Conservation (phyloP, 805 yeast genomes). For the Candida michaelii region DNA sequence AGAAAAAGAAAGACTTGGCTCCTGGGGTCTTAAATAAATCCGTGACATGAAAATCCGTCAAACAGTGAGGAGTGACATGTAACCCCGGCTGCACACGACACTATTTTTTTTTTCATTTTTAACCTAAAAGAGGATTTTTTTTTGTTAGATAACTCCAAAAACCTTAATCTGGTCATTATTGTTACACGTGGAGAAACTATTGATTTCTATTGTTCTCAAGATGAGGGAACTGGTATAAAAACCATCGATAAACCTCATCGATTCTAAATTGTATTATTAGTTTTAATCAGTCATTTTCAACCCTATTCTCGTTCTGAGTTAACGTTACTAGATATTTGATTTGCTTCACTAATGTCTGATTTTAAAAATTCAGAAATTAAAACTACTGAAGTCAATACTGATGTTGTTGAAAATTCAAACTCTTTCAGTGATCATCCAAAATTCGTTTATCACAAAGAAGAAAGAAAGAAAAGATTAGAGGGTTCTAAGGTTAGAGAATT, state of each 20-base stretch:
- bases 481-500: conserved; percentile 28
- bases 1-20: no score
- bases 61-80: no score
- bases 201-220: neutral
- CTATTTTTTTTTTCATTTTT: neutral
- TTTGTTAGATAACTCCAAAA: neutral
- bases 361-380: neutral
- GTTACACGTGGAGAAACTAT: conserved; percentile 4
- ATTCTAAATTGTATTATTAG: neutral
- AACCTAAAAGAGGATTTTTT: neutral
- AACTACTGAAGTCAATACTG: neutral
- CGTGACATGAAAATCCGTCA: no score
- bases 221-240: neutral
- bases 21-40: no score
- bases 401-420: neutral
- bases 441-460: conserved; percentile 31
- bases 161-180: neutral
- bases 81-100: neutral
- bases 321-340: neutral
- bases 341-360: neutral
- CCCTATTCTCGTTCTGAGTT: no score
- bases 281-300: neutral
- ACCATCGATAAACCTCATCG: neutral
- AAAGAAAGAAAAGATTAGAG: conserved; percentile 27
- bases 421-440: conserved; percentile 3